phyloP scores from a whole-genome alignment of 306 rosid genomes.

The Cucurbita pepo region DNA sequence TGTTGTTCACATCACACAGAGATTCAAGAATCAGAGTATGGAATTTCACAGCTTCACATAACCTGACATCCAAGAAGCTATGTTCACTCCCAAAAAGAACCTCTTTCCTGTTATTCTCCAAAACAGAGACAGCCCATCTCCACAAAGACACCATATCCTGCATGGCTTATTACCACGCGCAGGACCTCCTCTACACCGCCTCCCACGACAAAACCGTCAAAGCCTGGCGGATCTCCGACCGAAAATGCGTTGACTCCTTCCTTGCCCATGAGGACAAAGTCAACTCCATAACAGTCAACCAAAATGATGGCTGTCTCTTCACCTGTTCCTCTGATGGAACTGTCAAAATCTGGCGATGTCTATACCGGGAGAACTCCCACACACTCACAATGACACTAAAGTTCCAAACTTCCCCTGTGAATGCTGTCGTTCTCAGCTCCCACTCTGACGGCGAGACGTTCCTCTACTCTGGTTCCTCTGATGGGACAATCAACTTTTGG shows the following conservation, averaged over 20 bases:
- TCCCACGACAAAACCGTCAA: conserved; percentile 37
- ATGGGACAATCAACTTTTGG: conserved; percentile 40
- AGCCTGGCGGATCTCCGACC: conserved; percentile 32
- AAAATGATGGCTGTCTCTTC: conserved; percentile 41
- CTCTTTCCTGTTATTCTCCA: conserved; percentile 10
- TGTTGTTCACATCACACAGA: conserved; percentile 27
- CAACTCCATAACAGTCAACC: conserved; percentile 28
- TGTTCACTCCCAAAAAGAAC: conserved; percentile 21
- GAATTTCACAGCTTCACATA: conserved; percentile 20
- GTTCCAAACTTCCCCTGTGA: conserved; percentile 29
- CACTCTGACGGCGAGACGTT: conserved; percentile 4
- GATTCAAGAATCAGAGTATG: conserved; percentile 30
- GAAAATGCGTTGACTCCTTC: conserved; percentile 28
- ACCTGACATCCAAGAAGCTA: conserved; percentile 20
- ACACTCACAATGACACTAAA: conserved; percentile 39
- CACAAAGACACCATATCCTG: conserved; percentile 30
- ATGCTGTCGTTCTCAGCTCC: conserved; percentile 26
- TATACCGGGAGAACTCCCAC: conserved; percentile 36
- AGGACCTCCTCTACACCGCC: conserved; percentile 28
- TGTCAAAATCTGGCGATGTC: conserved; percentile 41
- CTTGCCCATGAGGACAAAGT: conserved; percentile 34
- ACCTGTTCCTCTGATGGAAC: conserved; percentile 43
- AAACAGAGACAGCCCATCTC: conserved; percentile 9
- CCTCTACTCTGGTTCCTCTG: conserved; percentile 32
- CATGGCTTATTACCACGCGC: conserved; percentile 34